phyloP scores from a whole-genome alignment of 2,329 filamentous ascomycete species.

The Hawksworthiomyces lignivorus region DNA sequence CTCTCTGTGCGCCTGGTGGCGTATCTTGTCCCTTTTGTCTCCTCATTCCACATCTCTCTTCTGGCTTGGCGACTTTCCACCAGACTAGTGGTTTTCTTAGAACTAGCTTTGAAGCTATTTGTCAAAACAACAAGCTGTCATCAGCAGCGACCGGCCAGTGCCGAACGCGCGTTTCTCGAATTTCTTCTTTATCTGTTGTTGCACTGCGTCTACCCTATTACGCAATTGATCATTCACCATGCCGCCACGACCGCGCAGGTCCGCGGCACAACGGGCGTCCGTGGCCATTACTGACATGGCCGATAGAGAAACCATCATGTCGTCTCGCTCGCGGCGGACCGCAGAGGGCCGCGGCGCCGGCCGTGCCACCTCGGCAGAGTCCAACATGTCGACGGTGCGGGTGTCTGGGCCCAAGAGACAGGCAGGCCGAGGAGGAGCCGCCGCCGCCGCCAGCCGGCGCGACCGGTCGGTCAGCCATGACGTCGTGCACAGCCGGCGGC shows the following conservation, averaged over 20 bases:
- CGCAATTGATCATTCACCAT: constrained; percentile 23
- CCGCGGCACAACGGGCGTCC: constrained; percentile 37
- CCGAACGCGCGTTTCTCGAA: too few relatives aligned
- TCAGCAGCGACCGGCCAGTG: too few relatives aligned
- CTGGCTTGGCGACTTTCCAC: too few relatives aligned
- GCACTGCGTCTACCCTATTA: not conserved
- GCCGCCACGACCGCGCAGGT: constrained; percentile 41
- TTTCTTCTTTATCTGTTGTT: not conserved
- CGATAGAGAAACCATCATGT: constrained; percentile 44
- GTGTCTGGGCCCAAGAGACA: constrained; percentile 8
- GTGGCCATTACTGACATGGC: constrained; percentile 43
- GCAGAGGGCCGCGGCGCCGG: constrained; percentile 30
- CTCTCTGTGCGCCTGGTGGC: too few relatives aligned
- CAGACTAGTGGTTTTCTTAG: too few relatives aligned
- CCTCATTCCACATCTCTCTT: too few relatives aligned
- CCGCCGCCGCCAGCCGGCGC: constrained; percentile 19
- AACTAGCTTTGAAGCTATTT: too few relatives aligned
- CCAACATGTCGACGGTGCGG: constrained; percentile 14
- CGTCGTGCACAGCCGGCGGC: constrained; percentile 41
- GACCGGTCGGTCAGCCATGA: constrained; percentile 37
- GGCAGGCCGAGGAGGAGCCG: not conserved
- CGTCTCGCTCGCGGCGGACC: constrained; percentile 41
- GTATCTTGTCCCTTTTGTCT: too few relatives aligned
- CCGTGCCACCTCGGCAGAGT: constrained; percentile 33
- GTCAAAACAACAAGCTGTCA: too few relatives aligned